Base-by-base conservation (phyloP, 805 yeast genomes). In the Komagataella kurtzmanii region DNA sequence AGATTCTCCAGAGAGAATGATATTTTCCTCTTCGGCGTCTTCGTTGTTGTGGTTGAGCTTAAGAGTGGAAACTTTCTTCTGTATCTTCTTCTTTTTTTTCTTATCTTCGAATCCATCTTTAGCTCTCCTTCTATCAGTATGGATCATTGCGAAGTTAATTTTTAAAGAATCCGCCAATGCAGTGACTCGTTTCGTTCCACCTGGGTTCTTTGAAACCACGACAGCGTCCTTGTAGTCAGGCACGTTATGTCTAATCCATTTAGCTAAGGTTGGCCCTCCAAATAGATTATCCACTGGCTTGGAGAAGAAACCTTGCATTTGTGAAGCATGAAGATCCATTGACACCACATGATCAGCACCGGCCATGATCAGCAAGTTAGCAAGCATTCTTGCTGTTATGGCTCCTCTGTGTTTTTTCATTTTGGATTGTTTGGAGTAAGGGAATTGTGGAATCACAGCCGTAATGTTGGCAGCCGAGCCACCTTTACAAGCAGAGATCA, bases 401-500 rank as follows among this genome's bases (percentile, higher is more conserved):
- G 99, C 98, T 51, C 99, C 99, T 69, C 99, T 77, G 65, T 93
- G 98, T 67, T 89, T 93, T 72, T 93, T 93, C 99, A 93, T 93
- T 71, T 95, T 93, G 58, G 91, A 82, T 69, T 93, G 99, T 67
- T 91, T 86, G 10, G 97, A 88, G 71, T 93, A 93, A 40, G 99
- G 99, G 66, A 91, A 95, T 68, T 89, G 95, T 1, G 99, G 99
- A 51, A 93, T 83, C 36, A 93, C 99, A 7, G 97, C 97, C 8
- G 91, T 93, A 66, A 93, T 89, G 65, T 89, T 89, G 61, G 87
- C 85, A n/a, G 99, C 99, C 10, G 97, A 88, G 7, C 99, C 99
- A 54, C 97, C 97, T 59, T 90, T 82, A 68, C 98, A 91, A 50
- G 98, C 99, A 49, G 95, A 83, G 47, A 93, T 90, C 60, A 93